phyloP scores from a whole-genome alignment of 2,329 filamentous ascomycete genomes.

The Cladophialophora bantiana region DNA sequence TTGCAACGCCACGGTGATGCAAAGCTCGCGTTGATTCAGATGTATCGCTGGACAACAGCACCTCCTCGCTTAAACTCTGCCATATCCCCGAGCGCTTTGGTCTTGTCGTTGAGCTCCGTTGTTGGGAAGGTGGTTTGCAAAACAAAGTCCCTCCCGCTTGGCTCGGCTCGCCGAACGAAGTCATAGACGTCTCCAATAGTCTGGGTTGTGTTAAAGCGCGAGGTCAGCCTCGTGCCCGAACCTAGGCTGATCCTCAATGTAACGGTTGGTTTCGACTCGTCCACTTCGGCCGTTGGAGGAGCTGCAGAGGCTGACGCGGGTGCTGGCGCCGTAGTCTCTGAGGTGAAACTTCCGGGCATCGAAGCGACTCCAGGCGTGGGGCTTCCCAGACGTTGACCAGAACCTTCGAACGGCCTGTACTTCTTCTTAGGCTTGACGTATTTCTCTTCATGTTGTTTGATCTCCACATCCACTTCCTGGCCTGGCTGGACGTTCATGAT shows the following conservation, averaged over 20 bases:
- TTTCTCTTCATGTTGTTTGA: constrained; percentile 67
- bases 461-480: constrained; percentile 70
- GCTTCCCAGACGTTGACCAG: constrained; percentile 68
- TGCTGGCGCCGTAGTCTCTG: constrained; percentile 46
- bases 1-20: neutral
- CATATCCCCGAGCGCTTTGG: constrained; percentile 53
- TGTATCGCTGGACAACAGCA: constrained; percentile 58
- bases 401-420: constrained; percentile 68
- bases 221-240: constrained; percentile 66
- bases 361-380: constrained; percentile 62
- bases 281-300: constrained; percentile 56
- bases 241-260: constrained; percentile 69
- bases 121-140: constrained; percentile 72
- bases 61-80: constrained; percentile 59
- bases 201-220: constrained; percentile 70
- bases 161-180: constrained; percentile 64
- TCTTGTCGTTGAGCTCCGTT: constrained; percentile 66
- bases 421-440: constrained; percentile 69
- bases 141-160: constrained; percentile 62
- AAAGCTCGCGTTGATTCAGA: constrained; percentile 22
- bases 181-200: constrained; percentile 70
- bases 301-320: constrained; percentile 41
- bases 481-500: constrained; percentile 68
- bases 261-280: constrained; percentile 64
- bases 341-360: constrained; percentile 39